Evolutionary conservation across 768 basidiomycete genomes (phyloP).

Genomic region (Podaxis sp.): DNA sequence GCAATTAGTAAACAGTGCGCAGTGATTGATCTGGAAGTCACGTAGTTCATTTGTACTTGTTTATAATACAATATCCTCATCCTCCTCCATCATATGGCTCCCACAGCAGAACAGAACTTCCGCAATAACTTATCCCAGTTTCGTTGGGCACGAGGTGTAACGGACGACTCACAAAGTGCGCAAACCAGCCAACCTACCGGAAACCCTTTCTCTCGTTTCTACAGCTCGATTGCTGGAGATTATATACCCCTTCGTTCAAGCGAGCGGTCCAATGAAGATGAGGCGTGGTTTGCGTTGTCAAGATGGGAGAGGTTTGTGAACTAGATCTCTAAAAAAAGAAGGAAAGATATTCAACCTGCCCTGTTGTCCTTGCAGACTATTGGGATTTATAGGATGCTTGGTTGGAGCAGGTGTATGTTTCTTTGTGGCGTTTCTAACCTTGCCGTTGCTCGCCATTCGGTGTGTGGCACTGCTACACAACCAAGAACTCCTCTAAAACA

Average conservation of each 20-base stretch:
- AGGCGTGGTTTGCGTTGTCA: slow-evolving; percentile 89
- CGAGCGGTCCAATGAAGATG: slow-evolving; percentile 89
- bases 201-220: slow-evolving; percentile 84
- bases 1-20: too few species aligned
- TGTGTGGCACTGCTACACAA: slow-evolving; percentile 18
- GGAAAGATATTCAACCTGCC: not conserved
- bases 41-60: slow-evolving; percentile 5
- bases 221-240: slow-evolving; percentile 77
- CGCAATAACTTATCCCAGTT: slow-evolving; percentile 77
- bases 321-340: not conserved
- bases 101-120: slow-evolving; percentile 61
- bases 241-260: slow-evolving; percentile 85
- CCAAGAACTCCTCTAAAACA: not conserved
- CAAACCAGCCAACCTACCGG: slow-evolving; percentile 29
- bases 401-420: slow-evolving; percentile 93
- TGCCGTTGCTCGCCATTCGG: slow-evolving; percentile 48
- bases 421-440: slow-evolving; percentile 82
- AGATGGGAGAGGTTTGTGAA: slow-evolving; percentile 85
- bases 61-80: not conserved
- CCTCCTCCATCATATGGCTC: slow-evolving; percentile 12
- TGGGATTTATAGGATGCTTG: slow-evolving; percentile 89
- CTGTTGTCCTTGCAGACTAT: slow-evolving; percentile 45
- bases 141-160: slow-evolving; percentile 74
- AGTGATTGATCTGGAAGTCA: too few species aligned
- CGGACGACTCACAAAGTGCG: slow-evolving; percentile 61